These are phyloP conservation scores for Aspergillus ibericus DNA, from an alignment of 2,329 filamentous ascomycete species.

Conservation along the genomic window DNA sequence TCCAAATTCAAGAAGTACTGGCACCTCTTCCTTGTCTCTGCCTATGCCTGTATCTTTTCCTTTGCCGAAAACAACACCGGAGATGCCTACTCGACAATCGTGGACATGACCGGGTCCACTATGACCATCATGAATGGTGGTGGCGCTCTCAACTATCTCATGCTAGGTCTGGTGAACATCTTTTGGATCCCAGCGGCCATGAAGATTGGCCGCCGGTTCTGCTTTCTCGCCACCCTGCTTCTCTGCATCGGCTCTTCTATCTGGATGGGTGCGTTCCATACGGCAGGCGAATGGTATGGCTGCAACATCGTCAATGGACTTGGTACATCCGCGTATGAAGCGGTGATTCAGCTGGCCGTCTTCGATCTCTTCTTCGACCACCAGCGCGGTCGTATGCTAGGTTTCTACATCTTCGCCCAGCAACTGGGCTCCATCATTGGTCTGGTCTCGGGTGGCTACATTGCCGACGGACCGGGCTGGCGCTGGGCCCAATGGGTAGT, in stretches of 20 bases:
- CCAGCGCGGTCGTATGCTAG: constrained; percentile 38
- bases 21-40: constrained; percentile 39
- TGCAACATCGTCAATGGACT: constrained; percentile 20
- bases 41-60: constrained; percentile 44
- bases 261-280: constrained; percentile 32
- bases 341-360: constrained; percentile 40
- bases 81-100: constrained; percentile 44
- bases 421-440: constrained; percentile 42
- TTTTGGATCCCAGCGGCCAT: constrained; percentile 38
- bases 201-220: constrained; percentile 35
- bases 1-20: constrained; percentile 40
- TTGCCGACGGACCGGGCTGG: constrained; percentile 37
- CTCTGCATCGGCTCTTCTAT: constrained; percentile 30
- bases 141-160: constrained; percentile 42
- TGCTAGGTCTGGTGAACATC: constrained; percentile 44
- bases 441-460: constrained; percentile 38
- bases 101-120: constrained; percentile 38
- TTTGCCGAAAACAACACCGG: constrained; percentile 44
- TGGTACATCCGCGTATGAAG: constrained; percentile 32
- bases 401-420: constrained; percentile 42
- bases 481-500: constrained; percentile 26
- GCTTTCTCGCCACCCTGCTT: constrained; percentile 37
- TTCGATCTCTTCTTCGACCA: constrained; percentile 44
- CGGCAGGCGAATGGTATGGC: constrained; percentile 33
- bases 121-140: constrained; percentile 44